phyloP scores from a whole-genome alignment of 495 filamentous ascomycete genomes.

The Jackrogersella multiformis region DNA sequence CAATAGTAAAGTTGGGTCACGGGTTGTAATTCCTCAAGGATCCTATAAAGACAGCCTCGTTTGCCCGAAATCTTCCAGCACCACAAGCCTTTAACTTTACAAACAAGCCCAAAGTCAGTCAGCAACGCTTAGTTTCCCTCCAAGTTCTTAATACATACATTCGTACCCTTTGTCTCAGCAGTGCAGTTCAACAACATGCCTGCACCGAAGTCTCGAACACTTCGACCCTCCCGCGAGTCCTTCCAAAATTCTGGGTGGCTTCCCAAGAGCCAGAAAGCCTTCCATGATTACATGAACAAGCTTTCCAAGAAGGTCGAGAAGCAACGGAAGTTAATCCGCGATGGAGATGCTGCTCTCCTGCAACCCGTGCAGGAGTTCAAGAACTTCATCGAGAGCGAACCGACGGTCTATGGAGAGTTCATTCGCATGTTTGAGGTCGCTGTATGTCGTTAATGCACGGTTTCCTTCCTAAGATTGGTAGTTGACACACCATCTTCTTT shows the following conservation, averaged over 20 bases:
- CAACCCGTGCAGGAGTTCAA: slow-evolving; percentile 51
- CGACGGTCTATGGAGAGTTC: slow-evolving; percentile 44
- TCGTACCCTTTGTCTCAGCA: slow-evolving; percentile 21
- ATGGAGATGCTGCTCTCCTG: slow-evolving; percentile 23
- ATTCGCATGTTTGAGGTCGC: slow-evolving; percentile 21
- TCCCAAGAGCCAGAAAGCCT: slow-evolving; percentile 25
- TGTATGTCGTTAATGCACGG: slow-evolving; percentile 21
- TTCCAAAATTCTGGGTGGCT: slow-evolving; percentile 24
- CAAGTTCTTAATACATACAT: slow-evolving; percentile 24
- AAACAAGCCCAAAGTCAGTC: slow-evolving; percentile 19
- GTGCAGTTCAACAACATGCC: slow-evolving; percentile 22
- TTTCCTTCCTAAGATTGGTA: slow-evolving; percentile 24
- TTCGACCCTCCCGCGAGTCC: slow-evolving; percentile 23
- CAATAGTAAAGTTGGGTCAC: slow-evolving; percentile 18
- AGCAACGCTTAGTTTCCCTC: slow-evolving; percentile 16
- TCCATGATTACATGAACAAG: slow-evolving; percentile 21
- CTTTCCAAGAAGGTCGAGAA: slow-evolving; percentile 25
- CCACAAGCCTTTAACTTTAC: slow-evolving; percentile 19
- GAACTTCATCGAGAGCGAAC: slow-evolving; percentile 53
- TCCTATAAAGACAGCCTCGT: slow-evolving; percentile 25
- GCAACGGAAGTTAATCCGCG: slow-evolving; percentile 23
- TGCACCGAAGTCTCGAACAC: slow-evolving; percentile 20
- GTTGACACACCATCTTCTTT: slow-evolving; percentile 22
- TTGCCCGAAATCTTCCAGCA: slow-evolving; percentile 19
- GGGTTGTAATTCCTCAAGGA: slow-evolving; percentile 25